phyloP scores from a whole-genome alignment of 1,284 basidiomycete species.

The Ustilago curta region DNA sequence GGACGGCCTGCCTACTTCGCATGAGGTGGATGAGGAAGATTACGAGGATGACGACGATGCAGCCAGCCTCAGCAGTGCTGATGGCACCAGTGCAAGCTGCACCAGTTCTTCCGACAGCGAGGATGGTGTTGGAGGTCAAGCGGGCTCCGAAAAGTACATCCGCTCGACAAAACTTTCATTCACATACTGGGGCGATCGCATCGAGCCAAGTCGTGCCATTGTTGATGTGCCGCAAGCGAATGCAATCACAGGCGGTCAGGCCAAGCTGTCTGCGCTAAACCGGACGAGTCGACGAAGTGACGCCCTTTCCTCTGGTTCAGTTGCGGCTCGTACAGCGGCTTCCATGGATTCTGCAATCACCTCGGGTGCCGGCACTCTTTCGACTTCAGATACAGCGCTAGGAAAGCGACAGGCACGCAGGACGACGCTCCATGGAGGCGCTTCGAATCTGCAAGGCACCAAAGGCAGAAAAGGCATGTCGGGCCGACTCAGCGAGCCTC shows the following conservation, averaged over 20 bases:
- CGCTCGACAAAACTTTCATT: constrained; percentile 60
- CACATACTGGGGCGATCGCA: constrained; percentile 58
- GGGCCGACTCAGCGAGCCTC: constrained; percentile 37
- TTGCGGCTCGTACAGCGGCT: constrained; percentile 6
- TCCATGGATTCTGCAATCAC: constrained; percentile 12
- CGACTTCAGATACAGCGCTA: constrained; percentile 4
- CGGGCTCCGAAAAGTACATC: constrained; percentile 50
- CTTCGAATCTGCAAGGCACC: not conserved
- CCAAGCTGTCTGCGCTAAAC: not conserved
- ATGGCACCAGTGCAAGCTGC: constrained; percentile 15
- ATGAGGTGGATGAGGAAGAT: constrained; percentile 52
- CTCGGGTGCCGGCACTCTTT: constrained; percentile 2
- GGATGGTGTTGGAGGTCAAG: constrained; percentile 46
- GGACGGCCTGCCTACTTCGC: constrained; percentile 41
- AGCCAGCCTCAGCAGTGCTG: constrained; percentile 30
- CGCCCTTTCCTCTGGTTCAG: not conserved
- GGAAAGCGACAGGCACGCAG: constrained; percentile 11
- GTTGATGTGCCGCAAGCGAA: constrained; percentile 11
- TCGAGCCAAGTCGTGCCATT: constrained; percentile 45
- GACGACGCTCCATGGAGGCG: constrained; percentile 8
- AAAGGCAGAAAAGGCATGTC: constrained; percentile 14
- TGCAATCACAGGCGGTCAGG: not conserved
- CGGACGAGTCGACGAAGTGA: not conserved
- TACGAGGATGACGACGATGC: constrained; percentile 44
- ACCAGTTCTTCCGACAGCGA: constrained; percentile 38